A percentile compares a stretch with the other conserved stretches of the same genome.
These are phyloP conservation scores for Euphorbia lathyris DNA, from an alignment of 345 rosid genomes.

Conservation along the genomic window DNA sequence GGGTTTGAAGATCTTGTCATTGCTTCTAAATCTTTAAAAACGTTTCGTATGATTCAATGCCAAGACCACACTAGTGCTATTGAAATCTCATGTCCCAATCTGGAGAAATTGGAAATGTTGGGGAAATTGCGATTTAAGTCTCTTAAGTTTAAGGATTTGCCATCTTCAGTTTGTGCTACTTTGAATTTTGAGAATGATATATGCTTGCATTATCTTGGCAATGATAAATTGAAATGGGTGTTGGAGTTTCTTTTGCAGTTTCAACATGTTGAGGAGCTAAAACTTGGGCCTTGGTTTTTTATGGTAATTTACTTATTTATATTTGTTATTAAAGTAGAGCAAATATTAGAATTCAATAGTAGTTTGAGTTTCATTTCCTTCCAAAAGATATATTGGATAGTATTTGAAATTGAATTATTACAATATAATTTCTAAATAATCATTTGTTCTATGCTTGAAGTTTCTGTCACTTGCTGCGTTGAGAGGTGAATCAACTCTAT, in stretches of 20 bases:
- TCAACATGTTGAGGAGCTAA: background rate
- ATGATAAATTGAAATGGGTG: too few species aligned
- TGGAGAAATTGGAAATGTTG: slow-evolving; percentile 1
- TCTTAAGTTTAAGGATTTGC: background rate
- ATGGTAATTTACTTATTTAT: background rate
- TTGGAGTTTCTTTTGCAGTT: too few species aligned
- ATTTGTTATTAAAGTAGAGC: too few species aligned
- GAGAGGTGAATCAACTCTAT: background rate
- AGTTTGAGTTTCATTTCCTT: background rate
- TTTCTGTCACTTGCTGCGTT: too few species aligned
- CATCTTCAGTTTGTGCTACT: background rate
- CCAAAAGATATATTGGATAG: background rate
- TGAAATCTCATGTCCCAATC: background rate
- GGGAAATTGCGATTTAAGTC: background rate
- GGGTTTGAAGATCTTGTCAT: background rate
- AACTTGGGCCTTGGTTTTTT: background rate
- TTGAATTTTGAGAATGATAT: background rate
- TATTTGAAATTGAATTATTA: background rate
- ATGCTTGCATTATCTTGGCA: too few species aligned
- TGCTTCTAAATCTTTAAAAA: background rate
- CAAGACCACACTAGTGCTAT: too few species aligned
- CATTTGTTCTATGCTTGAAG: too few species aligned
- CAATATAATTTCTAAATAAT: background rate
- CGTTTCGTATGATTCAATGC: too few species aligned
- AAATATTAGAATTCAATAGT: too few species aligned